These are phyloP conservation scores for Diaporthe capsici DNA, from an alignment of 2,329 filamentous ascomycete species.

Conservation along the genomic window DNA sequence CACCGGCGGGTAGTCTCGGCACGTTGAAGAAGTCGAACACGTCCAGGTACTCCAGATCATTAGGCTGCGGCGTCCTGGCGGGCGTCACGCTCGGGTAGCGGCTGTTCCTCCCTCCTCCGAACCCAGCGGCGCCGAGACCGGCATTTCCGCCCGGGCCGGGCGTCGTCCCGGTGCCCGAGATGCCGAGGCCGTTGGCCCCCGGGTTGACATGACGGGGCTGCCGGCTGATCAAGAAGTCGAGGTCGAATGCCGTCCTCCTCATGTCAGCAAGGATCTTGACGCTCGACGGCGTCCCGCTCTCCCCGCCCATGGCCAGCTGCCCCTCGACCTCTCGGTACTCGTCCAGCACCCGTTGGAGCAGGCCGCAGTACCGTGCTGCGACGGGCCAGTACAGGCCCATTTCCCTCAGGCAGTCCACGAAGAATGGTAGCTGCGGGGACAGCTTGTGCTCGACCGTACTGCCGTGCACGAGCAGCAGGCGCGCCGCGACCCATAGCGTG, in stretches of 20 bases:
- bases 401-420: constrained; percentile 84
- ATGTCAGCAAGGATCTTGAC: constrained; percentile 93
- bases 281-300: constrained; percentile 77
- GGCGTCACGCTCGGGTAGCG: constrained; percentile 69
- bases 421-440: constrained; percentile 82
- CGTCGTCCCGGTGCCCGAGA: constrained; percentile 2
- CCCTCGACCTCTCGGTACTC: constrained; percentile 86
- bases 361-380: constrained; percentile 82
- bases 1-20: constrained; percentile 74
- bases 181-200: constrained; percentile 37
- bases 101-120: constrained; percentile 52
- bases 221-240: constrained; percentile 89
- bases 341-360: constrained; percentile 86
- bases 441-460: constrained; percentile 90
- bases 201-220: constrained; percentile 71
- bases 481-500: constrained; percentile 91
- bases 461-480: constrained; percentile 88
- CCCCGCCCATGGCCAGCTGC: constrained; percentile 70
- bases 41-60: constrained; percentile 91
- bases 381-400: constrained; percentile 91
- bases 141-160: constrained; percentile 7
- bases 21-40: constrained; percentile 97
- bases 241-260: constrained; percentile 89
- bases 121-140: constrained; percentile 42
- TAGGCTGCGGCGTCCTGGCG: constrained; percentile 78